Conservation (phyloP, 352 stramenopile genomes). For the Pythium phragmiticola region DNA sequence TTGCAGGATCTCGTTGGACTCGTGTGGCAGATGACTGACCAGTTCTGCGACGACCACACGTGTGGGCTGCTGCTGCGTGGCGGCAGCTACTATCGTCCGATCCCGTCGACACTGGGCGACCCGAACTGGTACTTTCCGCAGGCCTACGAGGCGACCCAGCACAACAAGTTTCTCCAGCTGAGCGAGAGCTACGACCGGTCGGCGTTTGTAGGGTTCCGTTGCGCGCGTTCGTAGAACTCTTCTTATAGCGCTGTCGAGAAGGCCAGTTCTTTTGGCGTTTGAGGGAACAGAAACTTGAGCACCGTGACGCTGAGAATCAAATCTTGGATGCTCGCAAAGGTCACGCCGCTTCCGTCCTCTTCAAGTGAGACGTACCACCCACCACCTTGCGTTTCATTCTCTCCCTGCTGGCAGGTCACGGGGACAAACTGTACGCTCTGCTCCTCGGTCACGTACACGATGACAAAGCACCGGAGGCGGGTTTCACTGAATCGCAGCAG, state of each 20-base stretch:
- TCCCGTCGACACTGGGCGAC: constrained; percentile 65
- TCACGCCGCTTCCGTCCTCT: constrained; percentile 31
- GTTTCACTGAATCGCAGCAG: constrained; percentile 82
- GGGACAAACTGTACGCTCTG: constrained; percentile 74
- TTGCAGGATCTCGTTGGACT: constrained; percentile 81
- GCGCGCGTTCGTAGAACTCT: constrained; percentile 22
- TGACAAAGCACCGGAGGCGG: constrained; percentile 57
- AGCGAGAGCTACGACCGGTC: constrained; percentile 76
- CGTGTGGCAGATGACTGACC: constrained; percentile 87
- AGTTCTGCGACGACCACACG: constrained; percentile 80
- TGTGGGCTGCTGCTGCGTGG: constrained; percentile 77
- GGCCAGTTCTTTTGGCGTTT: constrained; percentile 71
- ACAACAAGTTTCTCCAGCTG: constrained; percentile 77
- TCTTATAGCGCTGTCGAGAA: constrained; percentile 32
- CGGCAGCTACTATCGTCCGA: constrained; percentile 68
- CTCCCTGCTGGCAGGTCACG: constrained; percentile 41
- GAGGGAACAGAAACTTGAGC: constrained; percentile 77
- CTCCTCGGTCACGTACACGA: constrained; percentile 64
- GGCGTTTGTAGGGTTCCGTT: constrained; percentile 74
- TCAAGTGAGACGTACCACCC: constrained; percentile 70
- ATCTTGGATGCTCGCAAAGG: constrained; percentile 61
- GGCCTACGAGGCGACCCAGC: constrained; percentile 50
- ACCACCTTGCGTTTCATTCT: constrained; percentile 5
- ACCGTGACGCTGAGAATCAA: constrained; percentile 78
- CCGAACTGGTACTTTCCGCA: constrained; percentile 89